Base-by-base conservation (phyloP, 345 rosid species). In the Sonneratia caseolaris region DNA sequence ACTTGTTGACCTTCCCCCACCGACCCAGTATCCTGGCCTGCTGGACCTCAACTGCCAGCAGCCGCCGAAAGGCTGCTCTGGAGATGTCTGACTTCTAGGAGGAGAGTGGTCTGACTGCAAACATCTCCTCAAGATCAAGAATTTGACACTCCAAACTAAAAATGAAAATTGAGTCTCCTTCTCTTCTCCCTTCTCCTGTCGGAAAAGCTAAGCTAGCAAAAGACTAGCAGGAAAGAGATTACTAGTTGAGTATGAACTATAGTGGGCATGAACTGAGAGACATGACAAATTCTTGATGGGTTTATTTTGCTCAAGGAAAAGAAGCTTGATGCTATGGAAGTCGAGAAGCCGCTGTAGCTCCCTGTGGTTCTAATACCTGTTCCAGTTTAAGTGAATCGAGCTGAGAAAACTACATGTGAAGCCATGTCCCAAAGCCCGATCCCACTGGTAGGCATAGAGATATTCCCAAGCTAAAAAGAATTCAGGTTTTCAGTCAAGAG, bases 61-160 rank as follows among this genome's bases (percentile, higher is more conserved):
- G 72, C 69, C 80, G 79, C 56, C 77, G 78, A 77, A 78, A 64
- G 40, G 73, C 47, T 27, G 55, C 36, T 71, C 88, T 79, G 70
- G 78, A 48, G 77, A 84, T 74, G 73, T 77, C 81, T 1, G 89
- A 70, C 69, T 80, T 86, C 70, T 84, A 71, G 36, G 86, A 68
- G 74, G 82, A 75, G 42, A 68, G 57, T 66, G 76, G 80, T 21
- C 77, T 75, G 21, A 78, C 70, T 36, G 80, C 71, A 48, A 81
- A 80, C 93, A 86, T 83, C 66, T 21, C 3, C 74, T 47, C 3
- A 6, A 35, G 19, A 4, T 32, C 35, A 27, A 61, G 15, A 61
- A 27, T 27, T 24, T 27, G 37, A 27, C 66, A 61, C 66, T 61
- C 0, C 16, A 61, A 32, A 32, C 36, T 61, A 61, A 24, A 27